Evolutionary conservation across 2,329 filamentous ascomycete genomes (phyloP), one percentile per base, ranked within the genome.

Genomic region (Diaporthe sp.): DNA sequence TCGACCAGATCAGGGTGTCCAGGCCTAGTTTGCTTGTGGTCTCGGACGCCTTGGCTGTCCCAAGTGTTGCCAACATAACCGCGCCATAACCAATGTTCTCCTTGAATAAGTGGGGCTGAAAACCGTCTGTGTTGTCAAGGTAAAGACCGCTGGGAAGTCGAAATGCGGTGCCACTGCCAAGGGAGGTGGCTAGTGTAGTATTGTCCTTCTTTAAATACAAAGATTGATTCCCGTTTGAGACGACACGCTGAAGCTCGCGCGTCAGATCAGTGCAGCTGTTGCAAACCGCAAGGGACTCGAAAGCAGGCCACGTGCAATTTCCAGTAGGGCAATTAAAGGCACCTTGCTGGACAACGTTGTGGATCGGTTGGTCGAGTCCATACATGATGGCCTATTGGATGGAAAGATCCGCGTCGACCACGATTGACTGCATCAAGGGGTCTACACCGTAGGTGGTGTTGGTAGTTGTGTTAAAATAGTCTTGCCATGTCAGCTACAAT

Each of bases 1-100:
- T 71, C 4, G 49, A 58, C 62, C 72, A 74, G 46, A 75, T 72
- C 19, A 75, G 58, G 12, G 55, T 57, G 1, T 75, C 39, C 5
- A 60, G 13, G 3, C 60, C 67, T 61, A 49, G 49, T 22, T 37
- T 15, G 28, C 22, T 37, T 28, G 39, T 31, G 3, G 68, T 75
- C 49, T 65, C 34, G 31, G 57, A 72, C 5, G 58, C 28, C 1
- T 39, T 72, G 10, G 34, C 46, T 13, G 68, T 72, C 22, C 73
- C 73, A 19, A 70, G 42, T 1, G 68, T 44, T 4, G 53, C 34
- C 73, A 75, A 49, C 57, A 72, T 73, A 7, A 75, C 12, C 4
- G 39, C 67, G 44, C 53, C 67, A 53, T 62, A 12, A 71, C 6
- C 5, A 25, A 17, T 19, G 17, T 17, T n/a, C 9, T 7, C 2